These are phyloP conservation scores for Plasmopara halstedii DNA, from an alignment of 352 stramenopile genomes.

Conservation along the genomic window DNA sequence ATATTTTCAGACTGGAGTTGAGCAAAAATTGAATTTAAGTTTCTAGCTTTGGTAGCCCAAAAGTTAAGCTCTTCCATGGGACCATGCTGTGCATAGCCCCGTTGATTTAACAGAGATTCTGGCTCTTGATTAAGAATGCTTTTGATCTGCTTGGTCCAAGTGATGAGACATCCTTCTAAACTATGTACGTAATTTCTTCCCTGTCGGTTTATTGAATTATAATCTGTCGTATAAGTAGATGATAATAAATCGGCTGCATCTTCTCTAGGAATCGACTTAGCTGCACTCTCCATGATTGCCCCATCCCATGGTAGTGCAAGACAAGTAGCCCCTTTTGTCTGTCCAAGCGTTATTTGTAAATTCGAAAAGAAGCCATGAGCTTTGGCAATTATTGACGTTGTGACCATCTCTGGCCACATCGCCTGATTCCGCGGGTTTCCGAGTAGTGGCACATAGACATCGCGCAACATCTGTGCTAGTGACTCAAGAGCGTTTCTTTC, in stretches of 20 bases:
- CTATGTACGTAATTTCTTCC: constrained; percentile 80
- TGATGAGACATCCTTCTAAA: constrained; percentile 87
- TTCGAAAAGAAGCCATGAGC: constrained; percentile 76
- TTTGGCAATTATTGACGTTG: constrained; percentile 67
- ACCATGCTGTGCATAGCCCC: constrained; percentile 46
- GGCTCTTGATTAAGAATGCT: constrained; percentile 88
- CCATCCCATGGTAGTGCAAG: constrained; percentile 81
- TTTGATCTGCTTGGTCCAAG: constrained; percentile 94
- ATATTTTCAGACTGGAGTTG: constrained; percentile 86
- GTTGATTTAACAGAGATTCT: constrained; percentile 60
- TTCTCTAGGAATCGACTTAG: constrained; percentile 11
- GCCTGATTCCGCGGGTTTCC: constrained; percentile 74
- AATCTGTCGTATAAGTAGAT: constrained; percentile 3
- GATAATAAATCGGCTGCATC: constrained; percentile 2
- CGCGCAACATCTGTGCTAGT: constrained; percentile 56
- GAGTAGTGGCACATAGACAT: constrained; percentile 70
- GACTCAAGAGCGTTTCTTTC: constrained; percentile 71
- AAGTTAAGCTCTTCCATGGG: constrained; percentile 87
- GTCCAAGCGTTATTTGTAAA: constrained; percentile 83
- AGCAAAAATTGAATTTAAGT: constrained; percentile 88
- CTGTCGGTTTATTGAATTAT: constrained; percentile 11
- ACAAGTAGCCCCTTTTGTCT: constrained; percentile 76
- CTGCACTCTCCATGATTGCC: constrained; percentile 43
- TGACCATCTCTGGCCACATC: constrained; percentile 76
- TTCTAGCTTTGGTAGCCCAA: constrained; percentile 74